These are phyloP conservation scores for Fusarium metavorans DNA, from an alignment of 2,329 filamentous ascomycete species.

Conservation along the genomic window DNA sequence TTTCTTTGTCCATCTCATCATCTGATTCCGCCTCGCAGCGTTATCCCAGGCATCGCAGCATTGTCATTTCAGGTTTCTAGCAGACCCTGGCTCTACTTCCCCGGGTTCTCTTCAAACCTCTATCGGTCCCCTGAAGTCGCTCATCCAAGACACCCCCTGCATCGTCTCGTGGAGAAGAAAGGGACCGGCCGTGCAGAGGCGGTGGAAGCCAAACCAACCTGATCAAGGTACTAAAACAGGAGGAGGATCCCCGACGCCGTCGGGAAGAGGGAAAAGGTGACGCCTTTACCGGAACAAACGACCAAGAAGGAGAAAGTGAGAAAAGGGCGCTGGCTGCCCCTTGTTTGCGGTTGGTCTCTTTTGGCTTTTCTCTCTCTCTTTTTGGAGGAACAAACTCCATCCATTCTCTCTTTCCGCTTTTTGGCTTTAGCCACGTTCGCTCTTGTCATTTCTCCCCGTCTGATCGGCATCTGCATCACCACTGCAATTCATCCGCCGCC, in stretches of 20 bases:
- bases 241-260: not conserved
- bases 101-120: conserved; percentile 24
- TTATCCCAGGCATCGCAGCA: not conserved
- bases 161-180: conserved; percentile 31
- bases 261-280: conserved; percentile 9
- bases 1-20: conserved; percentile 3
- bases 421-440: not conserved
- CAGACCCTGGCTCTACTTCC: conserved; percentile 21
- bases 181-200: conserved; percentile 31
- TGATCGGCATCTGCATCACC: conserved; percentile 12
- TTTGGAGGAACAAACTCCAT: not conserved
- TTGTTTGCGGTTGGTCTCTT: not conserved
- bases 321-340: conserved; percentile 20
- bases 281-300: conserved; percentile 2
- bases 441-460: not conserved
- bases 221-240: conserved; percentile 12
- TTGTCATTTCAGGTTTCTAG: not conserved
- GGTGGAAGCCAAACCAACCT: conserved; percentile 35
- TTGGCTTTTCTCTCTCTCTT: not conserved
- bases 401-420: not conserved
- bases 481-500: not conserved
- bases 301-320: conserved; percentile 1
- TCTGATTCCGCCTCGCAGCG: conserved; percentile 10
- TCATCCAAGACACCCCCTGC: conserved; percentile 35
- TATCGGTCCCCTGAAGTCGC: conserved; percentile 1